Evolutionary conservation across 768 basidiomycete genomes (phyloP).

Genomic region (Boletus tomentosulus): DNA sequence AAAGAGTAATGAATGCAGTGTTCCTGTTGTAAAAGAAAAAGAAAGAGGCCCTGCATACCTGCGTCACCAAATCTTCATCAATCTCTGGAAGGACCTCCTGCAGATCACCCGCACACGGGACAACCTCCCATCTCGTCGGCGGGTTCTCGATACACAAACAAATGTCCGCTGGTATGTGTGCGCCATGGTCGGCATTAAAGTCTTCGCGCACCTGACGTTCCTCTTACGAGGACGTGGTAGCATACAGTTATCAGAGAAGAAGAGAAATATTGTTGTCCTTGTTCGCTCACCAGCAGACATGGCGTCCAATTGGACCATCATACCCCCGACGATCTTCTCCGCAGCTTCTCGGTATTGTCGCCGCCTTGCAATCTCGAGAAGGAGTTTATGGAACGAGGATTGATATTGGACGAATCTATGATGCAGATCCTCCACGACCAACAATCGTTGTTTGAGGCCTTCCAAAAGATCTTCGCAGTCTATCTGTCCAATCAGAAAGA

Average conservation of each 20-base stretch:
- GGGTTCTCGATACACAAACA: slow-evolving; percentile 72
- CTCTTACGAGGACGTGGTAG: slow-evolving; percentile 39
- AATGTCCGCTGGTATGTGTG: slow-evolving; percentile 72
- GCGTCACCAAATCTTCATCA: slow-evolving; percentile 51
- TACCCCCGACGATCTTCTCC: slow-evolving; percentile 60
- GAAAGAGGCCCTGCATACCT: slow-evolving; percentile 36
- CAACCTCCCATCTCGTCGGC: slow-evolving; percentile 70
- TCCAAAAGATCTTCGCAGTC: slow-evolving; percentile 52
- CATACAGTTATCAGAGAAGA: neutral
- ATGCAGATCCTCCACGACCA: slow-evolving; percentile 60
- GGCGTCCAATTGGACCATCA: slow-evolving; percentile 58
- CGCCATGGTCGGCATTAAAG: slow-evolving; percentile 72
- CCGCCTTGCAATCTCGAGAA: slow-evolving; percentile 70
- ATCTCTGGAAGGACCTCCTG: slow-evolving; percentile 61
- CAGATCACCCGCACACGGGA: slow-evolving; percentile 51
- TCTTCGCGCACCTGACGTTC: slow-evolving; percentile 59
- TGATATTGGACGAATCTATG: slow-evolving; percentile 66
- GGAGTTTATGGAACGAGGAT: slow-evolving; percentile 66
- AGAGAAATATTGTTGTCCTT: neutral
- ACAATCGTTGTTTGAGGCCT: slow-evolving; percentile 56
- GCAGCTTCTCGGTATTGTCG: slow-evolving; percentile 61
- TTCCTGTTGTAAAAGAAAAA: neutral
- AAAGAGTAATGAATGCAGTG: neutral
- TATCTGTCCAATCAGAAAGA: slow-evolving; percentile 29
- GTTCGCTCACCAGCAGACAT: slow-evolving; percentile 58